phyloP scores from a whole-genome alignment of 352 stramenopile genomes.

The Phytophthora multivora region DNA sequence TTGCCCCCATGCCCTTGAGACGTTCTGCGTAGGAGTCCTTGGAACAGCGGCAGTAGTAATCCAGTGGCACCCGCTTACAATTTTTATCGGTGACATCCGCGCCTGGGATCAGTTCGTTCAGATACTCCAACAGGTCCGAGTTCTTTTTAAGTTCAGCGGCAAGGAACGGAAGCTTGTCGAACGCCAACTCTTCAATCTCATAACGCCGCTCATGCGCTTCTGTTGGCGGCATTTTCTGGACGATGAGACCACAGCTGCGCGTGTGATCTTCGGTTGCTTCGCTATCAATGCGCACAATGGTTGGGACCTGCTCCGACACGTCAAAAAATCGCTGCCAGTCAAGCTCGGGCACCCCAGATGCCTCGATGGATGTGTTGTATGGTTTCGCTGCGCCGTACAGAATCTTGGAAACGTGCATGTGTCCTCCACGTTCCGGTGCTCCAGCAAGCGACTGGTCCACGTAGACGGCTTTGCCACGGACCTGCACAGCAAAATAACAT shows the following conservation, averaged over 20 bases:
- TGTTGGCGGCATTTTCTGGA: constrained; percentile 81
- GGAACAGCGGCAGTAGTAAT: constrained; percentile 87
- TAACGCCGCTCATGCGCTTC: constrained; percentile 59
- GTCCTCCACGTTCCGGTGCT: constrained; percentile 30
- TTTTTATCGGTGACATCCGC: constrained; percentile 60
- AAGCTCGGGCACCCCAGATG: constrained; percentile 61
- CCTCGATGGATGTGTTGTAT: constrained; percentile 77
- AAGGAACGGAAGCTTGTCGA: constrained; percentile 54
- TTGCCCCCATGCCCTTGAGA: constrained; percentile 53
- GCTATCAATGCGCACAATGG: constrained; percentile 78
- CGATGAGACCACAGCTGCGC: constrained; percentile 72
- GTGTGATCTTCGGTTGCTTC: constrained; percentile 50
- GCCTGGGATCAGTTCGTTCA: constrained; percentile 81
- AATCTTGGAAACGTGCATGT: constrained; percentile 84
- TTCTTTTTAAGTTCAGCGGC: constrained; percentile 56
- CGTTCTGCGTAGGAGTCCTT: constrained; percentile 65
- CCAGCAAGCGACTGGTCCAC: constrained; percentile 33
- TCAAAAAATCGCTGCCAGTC: constrained; percentile 89
- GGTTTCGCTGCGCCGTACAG: constrained; percentile 73
- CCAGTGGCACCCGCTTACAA: constrained; percentile 66
- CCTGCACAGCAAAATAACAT: constrained; percentile 28
- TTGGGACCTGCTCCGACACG: constrained; percentile 85
- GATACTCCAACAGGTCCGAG: constrained; percentile 64
- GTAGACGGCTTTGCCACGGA: constrained; percentile 67
- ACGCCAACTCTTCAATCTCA: constrained; percentile 68